Percentiles rank a stretch among this genome's conserved stretches.
Evolutionary conservation across 225 moss, liverwort and hornwort genomes (phyloP).

Genomic region (Ulota crispa): DNA sequence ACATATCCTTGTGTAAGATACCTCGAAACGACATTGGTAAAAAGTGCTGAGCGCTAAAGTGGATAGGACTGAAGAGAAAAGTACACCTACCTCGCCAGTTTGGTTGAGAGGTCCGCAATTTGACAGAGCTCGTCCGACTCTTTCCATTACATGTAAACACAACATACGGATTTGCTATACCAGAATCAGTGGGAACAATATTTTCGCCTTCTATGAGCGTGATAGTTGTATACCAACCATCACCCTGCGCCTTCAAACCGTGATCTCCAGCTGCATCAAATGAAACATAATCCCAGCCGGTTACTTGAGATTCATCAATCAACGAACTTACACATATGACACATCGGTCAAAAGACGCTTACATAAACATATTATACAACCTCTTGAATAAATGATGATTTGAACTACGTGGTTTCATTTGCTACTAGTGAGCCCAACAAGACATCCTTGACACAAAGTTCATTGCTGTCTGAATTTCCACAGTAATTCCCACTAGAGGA

Average conservation of each 20-base stretch:
- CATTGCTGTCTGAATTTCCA: background rate
- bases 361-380: background rate
- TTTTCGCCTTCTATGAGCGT: conserved; percentile 67
- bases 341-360: background rate
- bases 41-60: background rate
- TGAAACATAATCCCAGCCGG: background rate
- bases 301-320: background rate
- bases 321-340: background rate
- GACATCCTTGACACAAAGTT: background rate
- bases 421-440: background rate
- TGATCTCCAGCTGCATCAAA: conserved; percentile 65
- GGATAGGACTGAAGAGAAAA: background rate
- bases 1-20: conserved; percentile 9
- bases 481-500: background rate
- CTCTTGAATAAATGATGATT: background rate
- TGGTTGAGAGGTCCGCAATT: conserved; percentile 56
- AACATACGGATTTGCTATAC: conserved; percentile 70
- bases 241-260: conserved; percentile 66
- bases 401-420: background rate
- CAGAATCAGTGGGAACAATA: conserved; percentile 51
- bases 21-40: background rate
- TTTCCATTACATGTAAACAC: conserved; percentile 78
- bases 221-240: conserved; percentile 73
- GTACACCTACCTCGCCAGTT: conserved; percentile 62
- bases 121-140: conserved; percentile 78